A percentile compares a stretch with the other conserved stretches of the same genome.
Evolutionary conservation across 2,329 filamentous ascomycete species (phyloP).

Genomic region (Cordyceps cicadae): DNA sequence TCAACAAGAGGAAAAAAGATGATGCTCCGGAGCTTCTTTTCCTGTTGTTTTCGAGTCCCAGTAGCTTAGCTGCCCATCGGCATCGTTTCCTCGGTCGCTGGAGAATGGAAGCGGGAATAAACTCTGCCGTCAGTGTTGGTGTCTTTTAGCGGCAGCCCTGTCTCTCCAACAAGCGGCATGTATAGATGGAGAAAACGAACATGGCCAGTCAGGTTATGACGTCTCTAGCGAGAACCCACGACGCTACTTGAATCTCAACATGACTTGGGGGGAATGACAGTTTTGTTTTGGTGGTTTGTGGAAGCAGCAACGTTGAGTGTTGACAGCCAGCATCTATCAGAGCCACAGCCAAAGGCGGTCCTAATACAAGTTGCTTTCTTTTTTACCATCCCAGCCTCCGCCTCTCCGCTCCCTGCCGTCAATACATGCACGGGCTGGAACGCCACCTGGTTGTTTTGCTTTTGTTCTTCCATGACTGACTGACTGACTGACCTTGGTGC

Average conservation of each 20-base stretch:
- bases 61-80: too few species aligned
- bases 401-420: not conserved
- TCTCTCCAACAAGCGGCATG: not conserved
- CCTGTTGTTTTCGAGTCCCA: too few species aligned
- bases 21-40: too few species aligned
- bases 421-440: not conserved
- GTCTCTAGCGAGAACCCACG: not conserved
- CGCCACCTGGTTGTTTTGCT: not conserved
- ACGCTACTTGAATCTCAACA: not conserved
- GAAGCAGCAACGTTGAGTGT: not conserved
- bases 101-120: too few species aligned
- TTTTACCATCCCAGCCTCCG: not conserved
- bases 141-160: not conserved
- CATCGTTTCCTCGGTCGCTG: too few species aligned
- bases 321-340: not conserved
- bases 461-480: not conserved
- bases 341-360: not conserved
- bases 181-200: too few species aligned
- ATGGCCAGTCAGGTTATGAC: not conserved
- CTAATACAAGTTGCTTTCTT: not conserved
- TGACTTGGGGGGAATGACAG: not conserved
- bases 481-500: too few species aligned
- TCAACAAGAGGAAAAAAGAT: too few species aligned
- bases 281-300: not conserved
- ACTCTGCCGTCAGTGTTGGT: not conserved